Percentiles rank a stretch among this genome's conserved stretches.
phyloP scores from a whole-genome alignment of 2,329 filamentous ascomycete genomes.

The Phialophora expanda region DNA sequence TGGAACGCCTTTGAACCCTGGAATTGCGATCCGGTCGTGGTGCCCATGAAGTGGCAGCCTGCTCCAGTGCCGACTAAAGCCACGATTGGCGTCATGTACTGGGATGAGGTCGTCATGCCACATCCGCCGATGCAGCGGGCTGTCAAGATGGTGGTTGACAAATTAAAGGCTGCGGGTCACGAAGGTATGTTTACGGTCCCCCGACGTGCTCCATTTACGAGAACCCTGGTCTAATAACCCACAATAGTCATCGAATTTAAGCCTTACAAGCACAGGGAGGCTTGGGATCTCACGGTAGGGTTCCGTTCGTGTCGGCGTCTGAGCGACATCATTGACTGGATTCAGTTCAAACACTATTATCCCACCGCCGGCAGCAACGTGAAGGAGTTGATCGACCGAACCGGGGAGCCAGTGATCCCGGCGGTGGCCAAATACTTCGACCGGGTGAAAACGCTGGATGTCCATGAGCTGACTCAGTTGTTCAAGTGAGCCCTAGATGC shows the following conservation, averaged over 20 bases:
- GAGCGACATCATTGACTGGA: neutral
- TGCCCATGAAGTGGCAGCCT: constrained; percentile 43
- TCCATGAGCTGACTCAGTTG: constrained; percentile 9
- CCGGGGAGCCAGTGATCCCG: constrained; percentile 7
- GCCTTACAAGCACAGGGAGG: constrained; percentile 32
- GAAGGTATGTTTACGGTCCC: constrained; percentile 30
- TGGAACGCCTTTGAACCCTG: constrained; percentile 52
- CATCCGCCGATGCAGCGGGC: constrained; percentile 62
- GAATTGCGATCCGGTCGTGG: constrained; percentile 60
- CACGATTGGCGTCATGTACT: constrained; percentile 56
- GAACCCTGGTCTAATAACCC: neutral
- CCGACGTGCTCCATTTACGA: neutral
- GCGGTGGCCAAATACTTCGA: constrained; percentile 11
- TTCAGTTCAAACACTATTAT: constrained; percentile 15
- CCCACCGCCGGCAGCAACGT: constrained; percentile 9
- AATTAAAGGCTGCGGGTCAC: constrained; percentile 61
- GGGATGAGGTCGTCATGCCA: constrained; percentile 61
- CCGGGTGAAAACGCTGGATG: neutral
- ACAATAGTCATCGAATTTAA: constrained; percentile 47
- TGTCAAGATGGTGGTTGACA: constrained; percentile 50
- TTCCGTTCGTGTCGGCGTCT: neutral
- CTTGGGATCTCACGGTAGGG: constrained; percentile 11
- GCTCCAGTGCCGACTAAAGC: constrained; percentile 40
- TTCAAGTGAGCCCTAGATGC: constrained; percentile 7
- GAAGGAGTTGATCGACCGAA: constrained; percentile 1